Base-by-base conservation (phyloP, 2,329 filamentous ascomycete species). In the Penicillium palitans region DNA sequence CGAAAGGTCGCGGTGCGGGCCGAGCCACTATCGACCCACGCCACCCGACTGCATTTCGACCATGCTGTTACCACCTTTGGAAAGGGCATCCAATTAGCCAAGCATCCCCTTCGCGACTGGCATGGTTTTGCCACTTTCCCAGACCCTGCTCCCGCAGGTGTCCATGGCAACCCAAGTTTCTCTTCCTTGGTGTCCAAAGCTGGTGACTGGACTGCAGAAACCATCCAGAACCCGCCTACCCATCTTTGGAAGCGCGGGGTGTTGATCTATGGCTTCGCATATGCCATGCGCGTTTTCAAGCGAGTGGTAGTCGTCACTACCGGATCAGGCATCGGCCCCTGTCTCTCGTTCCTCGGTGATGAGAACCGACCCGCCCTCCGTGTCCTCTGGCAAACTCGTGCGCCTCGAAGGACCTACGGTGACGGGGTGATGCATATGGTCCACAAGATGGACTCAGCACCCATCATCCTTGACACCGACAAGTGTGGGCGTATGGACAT, bases 111-210 rank as follows among this genome's bases (percentile, higher is more conserved):
- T 40, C 75, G 81, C 9, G 89, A 93, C 73, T 90, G 88, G 81
- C 90, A 93, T 75, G 84, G 86, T 0, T 93, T 93, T 69, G 90
- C 89, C 44, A 87, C 87, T 1, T 89, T 92, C 60, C 86, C 88
- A 1, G 81, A 85, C 59, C 80, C 83, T 2, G 70, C 31, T 4
- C 57, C 63, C 4, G 39, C 45, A 4, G 63, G 58, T 13, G 42
- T 54, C 9, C 55, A 53, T 2, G 63, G 61, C 10, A 79, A 57
- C 75, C 79, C 39, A 53, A 86, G 84, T 15, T 90, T 88, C 75
- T 90, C 87, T 0, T 78, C 89, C 31, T 77, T 92, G 31, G 81
- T 92, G 29, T 90, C 88, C 54, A 88, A 87, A 63, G 88, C 88
- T 4, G 89, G 89, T 24, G 88, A 92, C 75, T 92, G 89, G 89